Evolutionary conservation across 2,329 filamentous ascomycete species (phyloP), one percentile per base, ranked within the genome.

Genomic region (Aspergillus sojae): DNA sequence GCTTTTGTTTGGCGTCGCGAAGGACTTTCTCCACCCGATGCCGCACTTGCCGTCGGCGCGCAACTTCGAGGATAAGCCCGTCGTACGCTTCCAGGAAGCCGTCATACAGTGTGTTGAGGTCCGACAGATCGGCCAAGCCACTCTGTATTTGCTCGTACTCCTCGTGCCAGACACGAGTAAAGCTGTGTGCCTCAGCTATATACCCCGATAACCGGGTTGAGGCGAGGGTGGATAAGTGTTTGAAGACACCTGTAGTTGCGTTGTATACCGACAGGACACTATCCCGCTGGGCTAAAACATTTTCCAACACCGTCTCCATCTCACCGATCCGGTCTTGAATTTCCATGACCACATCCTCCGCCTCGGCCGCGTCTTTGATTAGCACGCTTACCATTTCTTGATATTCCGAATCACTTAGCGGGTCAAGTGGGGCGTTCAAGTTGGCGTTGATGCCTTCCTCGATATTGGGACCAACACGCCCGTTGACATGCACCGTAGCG

Each of bases 21-120:
- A 93, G 90, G 30, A 96, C 88, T 50, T 83, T 84, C 68, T 89
- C 85, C 58, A 96, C 90, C 66, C 91, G 89, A 36, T 90, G 87
- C 71, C 95, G 91, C 41, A 92, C 87, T 16, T 85, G 82, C 64
- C 87, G 88, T 11, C 95, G 86, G 28, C 95, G 85, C 58, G 91
- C 90, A 6, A 93, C 90, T 76, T 99, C 95, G 1, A 96, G 84
- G 28, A 97, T 85, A 14, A 99, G 82, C 23, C 90, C 89, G 69
- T 93, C 91, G 73, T 99, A 98, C 0, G 93, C 92, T 58, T 88
- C 86, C 23, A 91, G 84, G 72, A 98, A 99, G 21, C 90, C 89
- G 65, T 94, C 91, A 77, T 97, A 98, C 71, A 97, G 92, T n/a
- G 87, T 83, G 12, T 88, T 85, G 71, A 97, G 86, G 26, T 88